Conservation (phyloP, 1,284 basidiomycete species). For the Earliella scabrosa region DNA sequence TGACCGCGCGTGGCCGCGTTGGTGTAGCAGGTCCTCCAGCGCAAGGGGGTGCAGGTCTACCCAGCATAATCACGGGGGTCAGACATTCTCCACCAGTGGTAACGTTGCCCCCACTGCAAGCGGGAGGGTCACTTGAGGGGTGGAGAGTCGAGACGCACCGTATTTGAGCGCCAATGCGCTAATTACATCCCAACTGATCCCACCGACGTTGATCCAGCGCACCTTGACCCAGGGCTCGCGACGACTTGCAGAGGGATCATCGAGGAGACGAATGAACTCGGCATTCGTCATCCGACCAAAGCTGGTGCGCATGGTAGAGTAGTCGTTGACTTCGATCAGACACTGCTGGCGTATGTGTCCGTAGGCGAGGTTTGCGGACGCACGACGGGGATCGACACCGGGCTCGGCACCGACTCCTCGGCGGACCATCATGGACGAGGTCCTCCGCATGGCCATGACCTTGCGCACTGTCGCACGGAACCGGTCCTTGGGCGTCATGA, state of each 20-base stretch:
- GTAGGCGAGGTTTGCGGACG: slow-evolving; percentile 52
- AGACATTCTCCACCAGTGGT: no score
- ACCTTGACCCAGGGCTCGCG: slow-evolving; percentile 63
- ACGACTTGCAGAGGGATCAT: slow-evolving; percentile 41
- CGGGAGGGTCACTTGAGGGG: neutral
- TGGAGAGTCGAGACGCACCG: slow-evolving; percentile 41
- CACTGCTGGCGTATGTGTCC: slow-evolving; percentile 60
- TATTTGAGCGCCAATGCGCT: slow-evolving; percentile 67
- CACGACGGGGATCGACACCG: slow-evolving; percentile 60
- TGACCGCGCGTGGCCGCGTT: slow-evolving; percentile 56
- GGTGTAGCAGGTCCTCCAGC: slow-evolving; percentile 69
- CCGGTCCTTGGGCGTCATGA: slow-evolving; percentile 44
- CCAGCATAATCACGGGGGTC: neutral
- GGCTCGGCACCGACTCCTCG: slow-evolving; percentile 60
- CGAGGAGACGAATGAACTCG: slow-evolving; percentile 57
- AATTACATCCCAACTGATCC: slow-evolving; percentile 74
- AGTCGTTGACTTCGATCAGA: slow-evolving; percentile 65
- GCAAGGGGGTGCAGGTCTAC: slow-evolving; percentile 71
- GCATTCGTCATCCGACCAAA: slow-evolving; percentile 57
- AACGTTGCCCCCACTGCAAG: no score
- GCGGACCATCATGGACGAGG: slow-evolving; percentile 44
- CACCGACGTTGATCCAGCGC: slow-evolving; percentile 74
- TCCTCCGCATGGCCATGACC: slow-evolving; percentile 59
- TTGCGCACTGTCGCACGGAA: slow-evolving; percentile 57
- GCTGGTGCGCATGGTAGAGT: slow-evolving; percentile 56